Conservation (phyloP, 78 protist genomes). For the Blattamonas nauphoetae region DNA sequence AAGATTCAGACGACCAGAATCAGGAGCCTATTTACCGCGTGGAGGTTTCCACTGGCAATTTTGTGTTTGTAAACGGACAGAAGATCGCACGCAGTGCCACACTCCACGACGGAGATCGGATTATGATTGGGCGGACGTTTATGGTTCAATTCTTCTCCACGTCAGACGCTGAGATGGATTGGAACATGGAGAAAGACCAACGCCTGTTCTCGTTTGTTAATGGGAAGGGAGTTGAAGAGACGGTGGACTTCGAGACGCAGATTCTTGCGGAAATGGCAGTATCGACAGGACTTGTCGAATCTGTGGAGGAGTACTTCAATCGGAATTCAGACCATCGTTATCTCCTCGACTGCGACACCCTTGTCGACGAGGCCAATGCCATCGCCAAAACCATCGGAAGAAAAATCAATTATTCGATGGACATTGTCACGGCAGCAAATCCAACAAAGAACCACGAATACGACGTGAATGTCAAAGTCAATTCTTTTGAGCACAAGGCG, state of each 20-base stretch:
- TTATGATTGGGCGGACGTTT: not conserved
- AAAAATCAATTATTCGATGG: not conserved
- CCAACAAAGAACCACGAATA: too few species aligned
- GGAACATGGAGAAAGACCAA: too few species aligned
- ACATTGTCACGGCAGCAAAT: not conserved
- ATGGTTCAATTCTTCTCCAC: not conserved
- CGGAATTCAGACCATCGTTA: too few species aligned
- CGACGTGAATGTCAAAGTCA: not conserved
- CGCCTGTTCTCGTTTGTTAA: too few species aligned
- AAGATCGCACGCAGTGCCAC: too few species aligned
- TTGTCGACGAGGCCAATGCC: conserved; percentile 8
- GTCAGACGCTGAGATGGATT: too few species aligned
- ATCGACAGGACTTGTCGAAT: not conserved
- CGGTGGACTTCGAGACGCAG: not conserved
- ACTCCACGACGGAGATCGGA: not conserved
- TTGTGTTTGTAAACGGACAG: not conserved
- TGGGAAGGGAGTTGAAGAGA: not conserved
- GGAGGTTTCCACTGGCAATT: too few species aligned
- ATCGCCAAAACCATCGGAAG: not conserved
- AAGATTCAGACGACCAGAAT: not conserved
- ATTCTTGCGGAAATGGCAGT: not conserved
- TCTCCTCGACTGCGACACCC: not conserved
- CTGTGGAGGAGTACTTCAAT: not conserved
- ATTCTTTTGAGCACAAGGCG: not conserved
- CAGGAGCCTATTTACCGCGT: too few species aligned